Evolutionary conservation across 176 grass and related monocot genomes (phyloP), one percentile per base, ranked within the genome.

Genomic region (Elaeis guineensis): DNA sequence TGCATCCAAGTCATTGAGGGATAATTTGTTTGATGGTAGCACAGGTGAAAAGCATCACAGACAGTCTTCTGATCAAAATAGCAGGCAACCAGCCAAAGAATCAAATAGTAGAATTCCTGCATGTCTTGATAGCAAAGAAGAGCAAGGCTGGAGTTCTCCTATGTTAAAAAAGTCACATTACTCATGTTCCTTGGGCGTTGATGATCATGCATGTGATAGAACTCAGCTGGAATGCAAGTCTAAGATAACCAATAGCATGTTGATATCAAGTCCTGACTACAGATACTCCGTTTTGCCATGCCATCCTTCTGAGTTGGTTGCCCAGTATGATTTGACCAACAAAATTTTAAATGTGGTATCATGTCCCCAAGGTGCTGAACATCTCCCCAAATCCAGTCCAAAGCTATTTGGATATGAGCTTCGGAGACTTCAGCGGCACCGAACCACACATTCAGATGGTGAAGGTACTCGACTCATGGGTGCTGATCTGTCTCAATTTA

Each of bases 331-430:
- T 68, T 59, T 22, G 69, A 54, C 51, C 59, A 52, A 54, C 60
- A 51, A 6, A 23, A 24, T 23, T 52, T 54, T 8, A 6, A 63
- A 44, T 63, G 51, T 44, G n/a, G 14, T 50, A 39, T 73, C 28
- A 30, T 73, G 51, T 48, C 49, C 59, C n/a, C 62, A 29, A 55
- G 70, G 63, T 54, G 52, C 14, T 54, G 59, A 63, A 17, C 39
- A 12, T 51, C 16, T 61, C 50, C 65, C 25, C 2, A 71, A 60
- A 39, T 66, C 65, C 49, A 67, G 56, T 63, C 50, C 83, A 58
- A 76, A 80, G 57, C 56, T 79, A 30, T 77, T 83, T 67, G 72
- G 87, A 52, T 26, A 77, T 73, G 79, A 86, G 14, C 74, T 76
- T 66, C 72, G 69, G 73, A 61, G 53, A 23, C 30, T 56, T 64